Percentiles rank a stretch among this genome's conserved stretches.
Evolutionary conservation across 1,284 basidiomycete genomes (phyloP).

Genomic region (Leccinum laetum): DNA sequence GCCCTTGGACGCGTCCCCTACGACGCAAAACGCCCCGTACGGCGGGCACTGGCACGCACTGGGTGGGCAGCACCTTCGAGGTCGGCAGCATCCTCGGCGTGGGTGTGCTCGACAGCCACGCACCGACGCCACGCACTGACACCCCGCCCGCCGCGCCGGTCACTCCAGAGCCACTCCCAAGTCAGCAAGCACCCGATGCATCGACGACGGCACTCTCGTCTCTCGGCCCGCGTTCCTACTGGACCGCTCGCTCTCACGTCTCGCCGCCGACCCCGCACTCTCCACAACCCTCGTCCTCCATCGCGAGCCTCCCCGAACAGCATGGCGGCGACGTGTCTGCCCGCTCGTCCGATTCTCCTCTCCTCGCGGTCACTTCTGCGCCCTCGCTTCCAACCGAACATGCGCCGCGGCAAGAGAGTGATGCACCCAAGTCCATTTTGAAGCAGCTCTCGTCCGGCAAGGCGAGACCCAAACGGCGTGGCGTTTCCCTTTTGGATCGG

Average conservation of each 20-base stretch:
- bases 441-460: slow-evolving; percentile 17
- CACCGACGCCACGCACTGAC: slow-evolving; percentile 1
- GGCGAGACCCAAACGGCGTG: slow-evolving; percentile 12
- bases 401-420: slow-evolving; percentile 5
- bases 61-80: slow-evolving; percentile 77
- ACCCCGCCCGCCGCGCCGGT: neutral
- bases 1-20: slow-evolving; percentile 61
- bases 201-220: slow-evolving; percentile 25
- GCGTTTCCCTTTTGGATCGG: slow-evolving; percentile 19
- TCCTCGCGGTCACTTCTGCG: slow-evolving; percentile 16
- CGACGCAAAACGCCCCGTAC: slow-evolving; percentile 31
- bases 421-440: slow-evolving; percentile 26
- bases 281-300: slow-evolving; percentile 17
- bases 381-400: slow-evolving; percentile 12
- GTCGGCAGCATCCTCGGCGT: slow-evolving; percentile 51
- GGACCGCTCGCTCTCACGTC: slow-evolving; percentile 21
- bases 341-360: slow-evolving; percentile 26
- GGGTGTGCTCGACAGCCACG: slow-evolving; percentile 26
- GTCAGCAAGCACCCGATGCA: slow-evolving; percentile 12
- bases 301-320: slow-evolving; percentile 17
- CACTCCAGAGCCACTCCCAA: slow-evolving; percentile 1
- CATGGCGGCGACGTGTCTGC: slow-evolving; percentile 12
- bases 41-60: slow-evolving; percentile 36
- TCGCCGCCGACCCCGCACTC: slow-evolving; percentile 12
- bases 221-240: slow-evolving; percentile 20